These are phyloP conservation scores for Corallochytrium limacisporum DNA, from an alignment of 78 protist genomes.

Conservation along the genomic window DNA sequence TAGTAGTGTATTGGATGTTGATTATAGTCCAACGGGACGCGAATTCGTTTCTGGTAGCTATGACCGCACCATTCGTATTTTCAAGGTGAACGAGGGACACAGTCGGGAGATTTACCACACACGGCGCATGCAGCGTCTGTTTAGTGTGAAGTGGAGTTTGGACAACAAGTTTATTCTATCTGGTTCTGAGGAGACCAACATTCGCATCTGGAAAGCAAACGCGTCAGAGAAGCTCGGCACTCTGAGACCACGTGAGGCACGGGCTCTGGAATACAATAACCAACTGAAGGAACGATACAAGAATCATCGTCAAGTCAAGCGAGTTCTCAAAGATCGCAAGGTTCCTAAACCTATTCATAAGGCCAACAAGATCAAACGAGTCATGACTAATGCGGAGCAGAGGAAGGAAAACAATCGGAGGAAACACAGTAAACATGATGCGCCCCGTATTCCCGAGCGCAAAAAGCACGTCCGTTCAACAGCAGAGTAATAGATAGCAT, in stretches of 20 bases:
- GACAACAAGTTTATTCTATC: constrained; percentile 69
- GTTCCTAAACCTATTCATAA: constrained; percentile 14
- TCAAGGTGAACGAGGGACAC: constrained; percentile 5
- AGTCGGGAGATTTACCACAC: constrained; percentile 72
- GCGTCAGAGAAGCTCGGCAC: constrained; percentile 30
- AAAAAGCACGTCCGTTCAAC: background rate
- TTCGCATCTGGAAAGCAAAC: constrained; percentile 78
- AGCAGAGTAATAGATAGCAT: background rate
- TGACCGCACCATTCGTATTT: constrained; percentile 82
- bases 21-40: constrained; percentile 84
- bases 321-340: constrained; percentile 7
- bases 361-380: background rate
- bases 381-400: background rate
- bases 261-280: constrained; percentile 1
- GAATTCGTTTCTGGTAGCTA: constrained; percentile 78
- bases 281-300: constrained; percentile 6
- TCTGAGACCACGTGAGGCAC: constrained; percentile 2
- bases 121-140: constrained; percentile 70
- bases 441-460: background rate
- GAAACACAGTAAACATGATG: constrained; percentile 5
- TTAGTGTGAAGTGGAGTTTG: constrained; percentile 34
- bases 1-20: constrained; percentile 70
- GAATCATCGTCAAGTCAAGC: constrained; percentile 11
- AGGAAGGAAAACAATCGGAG: constrained; percentile 4
- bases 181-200: constrained; percentile 68